Conservation (phyloP, 2,329 filamentous ascomycete genomes). For the Colletotrichum navitas region DNA sequence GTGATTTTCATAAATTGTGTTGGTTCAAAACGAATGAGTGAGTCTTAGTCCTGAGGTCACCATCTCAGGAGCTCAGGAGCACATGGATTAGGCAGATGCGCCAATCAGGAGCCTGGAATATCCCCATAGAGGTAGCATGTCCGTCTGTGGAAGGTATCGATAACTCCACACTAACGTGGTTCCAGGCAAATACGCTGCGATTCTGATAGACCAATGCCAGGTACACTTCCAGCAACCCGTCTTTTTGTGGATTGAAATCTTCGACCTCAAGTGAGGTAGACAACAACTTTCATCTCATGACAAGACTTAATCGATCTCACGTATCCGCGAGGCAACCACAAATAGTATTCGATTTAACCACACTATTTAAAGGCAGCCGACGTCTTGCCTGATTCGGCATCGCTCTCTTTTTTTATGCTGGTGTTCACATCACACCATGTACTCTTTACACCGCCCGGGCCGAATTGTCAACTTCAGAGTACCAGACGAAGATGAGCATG, state of each 20-base stretch:
- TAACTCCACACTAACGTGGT: background rate
- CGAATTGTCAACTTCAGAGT: conserved; percentile 29
- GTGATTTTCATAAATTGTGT: background rate
- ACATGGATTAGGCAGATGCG: conserved; percentile 1
- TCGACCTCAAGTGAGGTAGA: conserved; percentile 2
- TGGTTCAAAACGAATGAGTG: background rate
- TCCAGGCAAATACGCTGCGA: background rate
- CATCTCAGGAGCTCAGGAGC: background rate
- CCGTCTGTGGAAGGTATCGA: background rate
- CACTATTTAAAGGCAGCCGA: background rate
- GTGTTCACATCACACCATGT: conserved; percentile 32
- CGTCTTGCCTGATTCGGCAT: conserved; percentile 6
- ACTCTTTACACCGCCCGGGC: conserved; percentile 19
- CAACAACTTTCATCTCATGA: conserved; percentile 14
- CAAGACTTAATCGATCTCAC: conserved; percentile 9
- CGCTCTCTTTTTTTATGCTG: background rate
- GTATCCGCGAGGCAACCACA: conserved; percentile 23
- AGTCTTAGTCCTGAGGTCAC: background rate
- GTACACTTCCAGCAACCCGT: background rate
- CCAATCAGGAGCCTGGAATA: background rate
- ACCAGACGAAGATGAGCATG: conserved; percentile 45
- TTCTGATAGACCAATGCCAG: background rate
- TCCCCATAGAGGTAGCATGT: background rate
- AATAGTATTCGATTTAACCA: background rate
- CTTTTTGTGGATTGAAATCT: conserved; percentile 27